Base-by-base conservation (phyloP, 768 basidiomycete species). In the Sporobolomyces roseus region DNA sequence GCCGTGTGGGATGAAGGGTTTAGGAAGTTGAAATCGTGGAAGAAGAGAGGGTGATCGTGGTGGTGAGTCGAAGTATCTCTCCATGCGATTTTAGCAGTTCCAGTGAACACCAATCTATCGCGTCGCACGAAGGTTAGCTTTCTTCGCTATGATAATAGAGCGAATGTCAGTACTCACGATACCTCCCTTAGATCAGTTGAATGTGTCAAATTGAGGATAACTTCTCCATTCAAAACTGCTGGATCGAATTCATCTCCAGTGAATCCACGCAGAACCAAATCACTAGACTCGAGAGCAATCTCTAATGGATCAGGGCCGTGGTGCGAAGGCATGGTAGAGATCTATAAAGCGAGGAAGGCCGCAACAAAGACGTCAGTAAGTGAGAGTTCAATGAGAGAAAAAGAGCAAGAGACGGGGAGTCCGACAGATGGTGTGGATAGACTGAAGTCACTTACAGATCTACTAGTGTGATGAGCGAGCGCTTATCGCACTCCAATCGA, bases 121-220 rank as follows among this genome's bases (percentile, higher is more conserved):
- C 90, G 21, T 25, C 25, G 32, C 19, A 50, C 38, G n/a, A n/a
- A n/a, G n/a, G n/a, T n/a, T n/a, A n/a, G n/a, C n/a, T n/a, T n/a
- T n/a, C n/a, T n/a, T 23, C 27, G n/a, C 54, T 30, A 53, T 14
- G 45, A 10, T 33, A 36, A 29, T 25, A 48, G 27, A 25, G 12
- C 19, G 55, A 32, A 14, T 21, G 8, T 38, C 25, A 8, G 13
- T 5, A 53, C 74, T 51, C 29, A 76, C 74, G 61, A 33, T 32
- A 78, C 72, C 54, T 78, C 77, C 63, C 70, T 73, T 65, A 81
- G 85, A 61, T 90, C 85, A 0, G 89, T 93, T 25, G 88, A 82
- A 79, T 97, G 91, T 3, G 83, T 81, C 49, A 98, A 84, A 78
- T 87, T 83, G 72, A 98, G 82, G 13, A 86, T 83, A 74, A 98